phyloP scores from a whole-genome alignment of 495 filamentous ascomycete species.

The Neurospora terricola region DNA sequence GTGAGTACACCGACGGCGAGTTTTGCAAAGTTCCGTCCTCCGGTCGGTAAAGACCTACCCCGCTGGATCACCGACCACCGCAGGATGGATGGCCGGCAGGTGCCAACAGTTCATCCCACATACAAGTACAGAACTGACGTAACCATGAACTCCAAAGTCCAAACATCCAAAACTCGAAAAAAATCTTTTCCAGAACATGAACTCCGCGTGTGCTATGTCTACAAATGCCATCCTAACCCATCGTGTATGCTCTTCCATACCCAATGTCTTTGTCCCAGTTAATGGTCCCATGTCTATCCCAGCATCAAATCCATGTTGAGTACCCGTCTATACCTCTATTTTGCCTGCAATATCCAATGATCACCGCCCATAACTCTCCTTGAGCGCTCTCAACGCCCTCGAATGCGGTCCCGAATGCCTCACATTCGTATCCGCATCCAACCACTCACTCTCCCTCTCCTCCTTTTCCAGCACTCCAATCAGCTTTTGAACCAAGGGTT shows the following conservation, averaged over 20 bases:
- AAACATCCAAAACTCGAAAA: not conserved
- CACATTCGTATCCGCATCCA: constrained; percentile 2
- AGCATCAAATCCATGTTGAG: not conserved
- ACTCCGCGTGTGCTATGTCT: not conserved
- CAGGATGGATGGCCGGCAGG: not conserved
- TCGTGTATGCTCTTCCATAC: not conserved
- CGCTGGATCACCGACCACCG: not conserved
- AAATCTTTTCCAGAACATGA: not conserved
- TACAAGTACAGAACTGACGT: not conserved
- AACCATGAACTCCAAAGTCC: not conserved
- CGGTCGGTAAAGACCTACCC: not conserved
- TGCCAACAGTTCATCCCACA: not conserved
- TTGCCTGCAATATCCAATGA: not conserved
- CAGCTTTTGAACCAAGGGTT: not conserved
- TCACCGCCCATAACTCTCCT: constrained; percentile 1
- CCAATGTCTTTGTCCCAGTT: not conserved
- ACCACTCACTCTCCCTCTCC: constrained; percentile 2
- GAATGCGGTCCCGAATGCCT: constrained; percentile 1
- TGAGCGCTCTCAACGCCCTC: not conserved
- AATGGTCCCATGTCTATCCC: not conserved
- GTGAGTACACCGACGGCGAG: not conserved
- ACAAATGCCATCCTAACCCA: not conserved
- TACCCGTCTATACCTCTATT: not conserved
- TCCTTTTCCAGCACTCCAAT: not conserved
- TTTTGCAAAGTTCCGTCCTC: not conserved